Evolutionary conservation across 2,329 filamentous ascomycete genomes (phyloP), one percentile per base, ranked within the genome.

Genomic region (Ceratocystis ficicola): DNA sequence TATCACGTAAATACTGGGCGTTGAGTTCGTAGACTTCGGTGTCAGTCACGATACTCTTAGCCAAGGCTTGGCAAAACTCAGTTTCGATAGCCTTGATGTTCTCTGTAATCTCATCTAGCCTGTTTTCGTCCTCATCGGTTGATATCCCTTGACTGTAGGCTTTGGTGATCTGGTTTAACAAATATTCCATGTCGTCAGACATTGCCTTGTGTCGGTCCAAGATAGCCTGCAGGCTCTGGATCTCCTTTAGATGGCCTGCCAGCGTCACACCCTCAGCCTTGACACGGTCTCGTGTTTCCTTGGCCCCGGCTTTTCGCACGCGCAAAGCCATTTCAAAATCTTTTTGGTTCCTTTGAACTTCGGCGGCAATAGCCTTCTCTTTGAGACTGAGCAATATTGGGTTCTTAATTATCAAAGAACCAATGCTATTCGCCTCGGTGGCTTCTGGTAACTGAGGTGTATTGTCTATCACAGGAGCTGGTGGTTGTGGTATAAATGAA

Each of bases 81-180:
- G 28, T 44, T 30, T 65, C 65, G 17, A 68, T 41, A 17, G 64
- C 59, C 22, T 65, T 66, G 22, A 83, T 73, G 64, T 76, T 71
- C 62, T 75, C 75, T 10, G 77, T 76, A 46, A 84, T 70, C 44
- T 78, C 75, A 67, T 83, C 80, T 7, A 84, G 73, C 50, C 74
- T 76, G 44, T 72, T 70, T 69, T 84, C 81, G 25, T 82, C 79
- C 8, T 79, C 77, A 1, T 80, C 77, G 0, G 79, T 83, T 61
- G 83, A 78, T 15, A 79, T 71, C 28, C 77, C 77, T 8, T 81
- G 76, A 15, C 76, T 77, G 68, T 83, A 85, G 0, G 79, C 79
- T 66, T 80, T 74, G 2, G 76, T 76, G 62, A 84, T 77, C 63
- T 76, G 74, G 60, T 77, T 72, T 0, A 80, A 74, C 25, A 84